Evolutionary conservation across 257 asterid genomes (phyloP).

Genomic region (Hygrophila difformis): DNA sequence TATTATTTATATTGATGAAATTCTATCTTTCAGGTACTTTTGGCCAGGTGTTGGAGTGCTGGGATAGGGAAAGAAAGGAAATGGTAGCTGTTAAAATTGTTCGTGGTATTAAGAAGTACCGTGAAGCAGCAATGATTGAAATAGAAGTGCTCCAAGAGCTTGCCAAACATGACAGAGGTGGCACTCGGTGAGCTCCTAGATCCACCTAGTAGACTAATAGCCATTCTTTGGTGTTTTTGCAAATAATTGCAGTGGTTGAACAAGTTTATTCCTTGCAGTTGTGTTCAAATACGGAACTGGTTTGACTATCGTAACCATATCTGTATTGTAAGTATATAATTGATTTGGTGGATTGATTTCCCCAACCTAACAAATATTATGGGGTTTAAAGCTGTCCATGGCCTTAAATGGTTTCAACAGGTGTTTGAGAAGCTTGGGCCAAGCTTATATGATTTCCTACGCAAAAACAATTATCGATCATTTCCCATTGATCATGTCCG

Average conservation of each 20-base stretch:
- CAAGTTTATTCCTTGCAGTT: slow-evolving; percentile 96
- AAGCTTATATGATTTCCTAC: slow-evolving; percentile 96
- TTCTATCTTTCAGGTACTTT: slow-evolving; percentile 53
- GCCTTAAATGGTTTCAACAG: slow-evolving; percentile 76
- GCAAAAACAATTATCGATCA: slow-evolving; percentile 97
- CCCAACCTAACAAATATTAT: slow-evolving; percentile 45
- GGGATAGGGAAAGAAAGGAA: slow-evolving; percentile 77
- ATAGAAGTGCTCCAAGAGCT: slow-evolving; percentile 82
- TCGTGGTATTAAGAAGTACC: slow-evolving; percentile 76
- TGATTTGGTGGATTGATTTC: slow-evolving; percentile 72
- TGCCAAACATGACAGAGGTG: slow-evolving; percentile 76
- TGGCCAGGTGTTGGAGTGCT: slow-evolving; percentile 93
- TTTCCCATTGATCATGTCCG: slow-evolving; percentile 98
- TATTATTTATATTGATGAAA: not conserved
- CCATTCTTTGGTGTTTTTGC: slow-evolving; percentile 14
- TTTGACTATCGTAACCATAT: slow-evolving; percentile 99
- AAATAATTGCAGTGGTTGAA: slow-evolving; percentile 54
- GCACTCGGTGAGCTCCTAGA: slow-evolving; percentile 61
- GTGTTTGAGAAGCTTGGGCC: slow-evolving; percentile 99
- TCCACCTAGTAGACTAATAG: not conserved
- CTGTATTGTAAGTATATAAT: slow-evolving; percentile 91
- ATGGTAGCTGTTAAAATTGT: slow-evolving; percentile 90
- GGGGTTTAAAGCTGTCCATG: slow-evolving; percentile 71
- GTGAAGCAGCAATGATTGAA: slow-evolving; percentile 88
- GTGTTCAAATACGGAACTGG: slow-evolving; percentile 99